Conservation (phyloP, 441 rosid species). For the Erodium trifolium region DNA sequence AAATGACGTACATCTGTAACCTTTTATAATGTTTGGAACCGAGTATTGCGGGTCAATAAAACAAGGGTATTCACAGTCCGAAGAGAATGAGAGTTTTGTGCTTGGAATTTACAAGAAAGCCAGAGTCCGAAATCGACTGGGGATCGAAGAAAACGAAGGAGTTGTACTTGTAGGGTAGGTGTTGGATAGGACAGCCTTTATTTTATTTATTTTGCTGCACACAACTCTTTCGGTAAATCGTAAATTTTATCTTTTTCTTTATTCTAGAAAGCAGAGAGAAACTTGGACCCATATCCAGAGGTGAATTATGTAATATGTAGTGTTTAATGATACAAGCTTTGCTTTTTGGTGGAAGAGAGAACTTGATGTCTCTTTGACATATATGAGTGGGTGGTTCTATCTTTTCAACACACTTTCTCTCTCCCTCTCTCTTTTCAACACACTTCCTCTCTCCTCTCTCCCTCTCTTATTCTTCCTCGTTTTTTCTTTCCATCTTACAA, state of each 20-base stretch:
- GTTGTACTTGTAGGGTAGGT: slow-evolving; percentile 33
- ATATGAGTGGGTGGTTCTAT: slow-evolving; percentile 73
- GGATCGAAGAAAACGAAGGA: slow-evolving; percentile 23
- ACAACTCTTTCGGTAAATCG: not conserved
- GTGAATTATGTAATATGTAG: slow-evolving; percentile 24
- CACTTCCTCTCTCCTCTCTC: too few relatives aligned
- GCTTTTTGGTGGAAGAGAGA: slow-evolving; percentile 31
- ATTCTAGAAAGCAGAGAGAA: not conserved
- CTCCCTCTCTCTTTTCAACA: slow-evolving; percentile 9
- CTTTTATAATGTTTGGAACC: too few relatives aligned
- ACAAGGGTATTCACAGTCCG: too few relatives aligned
- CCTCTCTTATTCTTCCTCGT: not conserved
- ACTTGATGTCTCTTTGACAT: slow-evolving; percentile 70
- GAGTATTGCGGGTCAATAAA: too few relatives aligned
- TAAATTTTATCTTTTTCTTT: not conserved
- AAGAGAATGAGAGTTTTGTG: not conserved
- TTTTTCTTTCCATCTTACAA: slow-evolving; percentile 15
- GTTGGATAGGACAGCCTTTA: slow-evolving; percentile 35
- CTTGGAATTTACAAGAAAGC: slow-evolving; percentile 14
- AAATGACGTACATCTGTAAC: too few relatives aligned
- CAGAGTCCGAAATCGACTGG: slow-evolving; percentile 21
- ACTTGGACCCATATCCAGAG: slow-evolving; percentile 25
- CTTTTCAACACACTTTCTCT: slow-evolving; percentile 15
- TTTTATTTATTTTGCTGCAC: not conserved
- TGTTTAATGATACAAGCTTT: slow-evolving; percentile 18